Base-by-base conservation (phyloP, 441 rosid genomes). In the Francoa sonchifolia region DNA sequence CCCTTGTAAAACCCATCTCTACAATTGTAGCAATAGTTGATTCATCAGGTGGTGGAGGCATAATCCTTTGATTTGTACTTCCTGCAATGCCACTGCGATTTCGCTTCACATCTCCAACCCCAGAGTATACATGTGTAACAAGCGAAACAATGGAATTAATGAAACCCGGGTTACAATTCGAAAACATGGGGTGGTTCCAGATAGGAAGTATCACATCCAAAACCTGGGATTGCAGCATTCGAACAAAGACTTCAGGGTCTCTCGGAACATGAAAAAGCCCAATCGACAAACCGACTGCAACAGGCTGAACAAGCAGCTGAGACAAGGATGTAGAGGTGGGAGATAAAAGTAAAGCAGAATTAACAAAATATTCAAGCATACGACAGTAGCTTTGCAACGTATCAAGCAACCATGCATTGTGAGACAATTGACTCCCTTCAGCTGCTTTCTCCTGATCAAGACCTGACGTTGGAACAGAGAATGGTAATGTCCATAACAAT, bases 1-100 rank as follows among this genome's bases (percentile, higher is more conserved):
- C 76, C 81, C 97, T 80, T 52, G 95, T 74, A 68, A 92, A 81
- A 32, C 99, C 99, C 99, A 92, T 92, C 64, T 83, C 95, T 50
- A 83, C 94, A 47, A 92, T 92, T 54, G 80, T 83, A 51, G 86
- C 63, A 56, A 92, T 77, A 30, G 84, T 77, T 60, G 75, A 67
- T 62, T 92, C 99, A 61, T 92, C 95, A 36, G 78, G 99, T 42
- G 79, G 85, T 20, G 94, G 92, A 22, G 99, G 86, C 55, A 71
- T 39, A 42, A 77, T 66, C 35, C 86, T 71, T 43, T 80, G 95
- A 58, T 63, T 87, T 58, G 83, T 42, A 63, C 77, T 79, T 44
- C 86, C 83, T 14, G 75, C 45, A 48, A 63, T 63, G 53, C 87
- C 74, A 50, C 59, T 68, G 22, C 73, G 86, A 59, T 56, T 83